Evolutionary conservation across 495 filamentous ascomycete species (phyloP), one percentile per base, ranked within the genome.

Genomic region (Cenococcum geophilum): DNA sequence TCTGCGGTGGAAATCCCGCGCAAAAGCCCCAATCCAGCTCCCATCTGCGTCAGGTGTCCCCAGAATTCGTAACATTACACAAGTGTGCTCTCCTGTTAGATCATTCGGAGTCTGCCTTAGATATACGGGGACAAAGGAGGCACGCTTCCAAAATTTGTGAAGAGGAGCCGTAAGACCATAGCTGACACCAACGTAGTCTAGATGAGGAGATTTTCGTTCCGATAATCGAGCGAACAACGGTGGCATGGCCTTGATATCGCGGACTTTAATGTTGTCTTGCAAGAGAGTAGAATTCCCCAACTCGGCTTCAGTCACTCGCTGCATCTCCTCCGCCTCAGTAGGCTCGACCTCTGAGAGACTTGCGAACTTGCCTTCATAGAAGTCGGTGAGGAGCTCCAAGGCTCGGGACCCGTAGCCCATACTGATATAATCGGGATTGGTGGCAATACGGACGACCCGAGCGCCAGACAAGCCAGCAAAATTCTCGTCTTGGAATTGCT

Each of bases 401-500:
- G 95, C 92, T 47, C 87, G 89, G 10, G 86, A 89, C 20, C 95
- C 95, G 70, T 97, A 97, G 6, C 95, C 95, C 92, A 95, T 97
- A 51, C 79, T 82, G n/a, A 80, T 79, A 67, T 96, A 97, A 52
- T 97, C 92, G 0, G 95, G 95, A 71, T 97, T 95, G 0, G 93
- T 97, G 6, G 95, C 95, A 60, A 99, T 97, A 21, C 95, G 86
- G 27, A 99, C 91, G 45, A 99, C 77, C 34, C 95, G 83, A 36
- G 92, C 95, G 40, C 95, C 95, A 6, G 91, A 96, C 16, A 97
- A 81, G 59, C 88, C 86, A 23, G 93, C 93, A 67, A 99, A 99
- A 57, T 95, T 89, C 64, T 95, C 90, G 67, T 99, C 95, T 71
- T 97, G 95, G 77, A 96, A 99, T 73, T 99, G 95, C 72, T 97